Base-by-base conservation (phyloP, 2,329 filamentous ascomycete species). In the Scytalidium sp. region DNA sequence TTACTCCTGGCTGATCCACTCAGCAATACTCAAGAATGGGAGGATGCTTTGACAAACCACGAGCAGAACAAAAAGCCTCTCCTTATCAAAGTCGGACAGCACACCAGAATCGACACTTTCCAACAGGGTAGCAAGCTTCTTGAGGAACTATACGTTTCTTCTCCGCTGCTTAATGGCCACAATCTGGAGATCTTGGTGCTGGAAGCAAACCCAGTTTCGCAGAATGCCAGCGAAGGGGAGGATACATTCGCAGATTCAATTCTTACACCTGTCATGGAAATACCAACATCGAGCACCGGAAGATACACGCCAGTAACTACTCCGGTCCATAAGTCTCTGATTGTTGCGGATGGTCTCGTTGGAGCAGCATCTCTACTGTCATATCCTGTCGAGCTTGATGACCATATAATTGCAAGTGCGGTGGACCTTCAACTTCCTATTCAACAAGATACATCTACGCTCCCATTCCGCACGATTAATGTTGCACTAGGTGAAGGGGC, bases 291-390 rank as follows among this genome's bases (percentile, higher is more conserved):
- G 13, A 77, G 76, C 52, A 81, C 80, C 15, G 84, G 84, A 8
- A 76, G 83, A 53, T 78, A 83, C 50, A 83, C 84, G 11, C 79
- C 84, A 15, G 76, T 94, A 40, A 82, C 84, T 6, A 90, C 90
- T 41, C 92, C 93, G 0, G 90, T 97, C 1, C 93, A 97, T 64
- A 88, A 85, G 63, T 83, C 86, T 1, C 69, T 97, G 15, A 60
- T 97, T 9, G 79, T 96, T 8, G 84, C 83, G 0, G 79, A 88
- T 44, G 91, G 90, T 0, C 70, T 96, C 2, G 72, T 80, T 47
- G 90, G 87, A 7, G 81, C 87, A 1, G 75, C 85, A 4, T 73
- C 78, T 2, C 58, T 81, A 6, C 66, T 78, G 40, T 52, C 53
- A 25, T 27, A 5, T 62, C 72, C 8, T 78, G 68, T 66, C 64